Evolutionary conservation across 2,329 filamentous ascomycete species (phyloP).

Genomic region (Cyanodermella asteris): DNA sequence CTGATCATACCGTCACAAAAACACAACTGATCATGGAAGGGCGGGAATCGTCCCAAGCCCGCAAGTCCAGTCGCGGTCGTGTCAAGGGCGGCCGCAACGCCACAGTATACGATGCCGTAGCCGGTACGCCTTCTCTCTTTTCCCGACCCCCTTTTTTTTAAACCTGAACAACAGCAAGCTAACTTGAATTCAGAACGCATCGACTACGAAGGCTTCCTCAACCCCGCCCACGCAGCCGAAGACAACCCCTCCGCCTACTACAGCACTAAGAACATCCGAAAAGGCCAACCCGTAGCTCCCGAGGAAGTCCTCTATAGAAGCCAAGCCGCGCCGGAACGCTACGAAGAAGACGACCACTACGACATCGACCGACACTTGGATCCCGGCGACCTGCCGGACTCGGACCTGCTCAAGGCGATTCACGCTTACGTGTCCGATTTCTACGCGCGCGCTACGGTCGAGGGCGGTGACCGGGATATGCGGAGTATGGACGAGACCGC

Average conservation of each 20-base stretch:
- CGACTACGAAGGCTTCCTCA: too few relatives aligned
- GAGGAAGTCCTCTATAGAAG: conserved; percentile 37
- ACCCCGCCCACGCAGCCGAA: too few relatives aligned
- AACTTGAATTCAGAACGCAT: too few relatives aligned
- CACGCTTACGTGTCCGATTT: conserved; percentile 36
- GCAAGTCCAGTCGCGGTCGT: conserved; percentile 1
- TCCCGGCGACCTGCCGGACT: conserved; percentile 25
- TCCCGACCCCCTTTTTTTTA: too few relatives aligned
- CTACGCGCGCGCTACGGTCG: conserved; percentile 20
- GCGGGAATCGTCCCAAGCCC: conserved; percentile 12
- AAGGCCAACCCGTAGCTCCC: conserved; percentile 25
- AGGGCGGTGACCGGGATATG: conserved; percentile 19
- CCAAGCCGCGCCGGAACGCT: conserved; percentile 26
- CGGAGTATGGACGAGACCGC: conserved; percentile 40
- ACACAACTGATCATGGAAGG: too few relatives aligned
- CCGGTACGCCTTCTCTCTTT: conserved; percentile 18
- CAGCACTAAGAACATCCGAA: conserved; percentile 10
- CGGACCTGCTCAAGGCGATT: conserved; percentile 33
- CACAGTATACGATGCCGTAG: conserved; percentile 37
- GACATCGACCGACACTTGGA: conserved; percentile 27
- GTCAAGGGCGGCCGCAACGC: conserved; percentile 13
- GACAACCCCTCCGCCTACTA: not conserved
- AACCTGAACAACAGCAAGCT: not conserved
- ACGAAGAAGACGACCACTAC: conserved; percentile 33
- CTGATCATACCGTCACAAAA: too few relatives aligned